A percentile compares a stretch with the other conserved stretches of the same genome.
These are phyloP conservation scores for Cercophora sp. DNA, from an alignment of 495 filamentous ascomycete species.

Conservation along the genomic window DNA sequence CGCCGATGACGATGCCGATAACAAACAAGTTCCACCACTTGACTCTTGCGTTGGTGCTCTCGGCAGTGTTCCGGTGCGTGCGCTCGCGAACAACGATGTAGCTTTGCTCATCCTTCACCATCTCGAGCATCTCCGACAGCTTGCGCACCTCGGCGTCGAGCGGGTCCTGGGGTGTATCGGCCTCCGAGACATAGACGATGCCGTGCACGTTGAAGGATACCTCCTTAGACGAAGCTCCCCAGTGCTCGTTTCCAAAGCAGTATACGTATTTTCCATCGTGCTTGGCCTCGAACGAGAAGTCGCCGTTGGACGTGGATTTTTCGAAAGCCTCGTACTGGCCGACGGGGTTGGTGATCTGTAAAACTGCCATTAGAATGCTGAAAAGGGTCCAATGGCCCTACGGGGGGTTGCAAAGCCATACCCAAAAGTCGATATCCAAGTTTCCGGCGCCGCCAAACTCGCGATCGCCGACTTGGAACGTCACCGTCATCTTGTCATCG, in stretches of 20 bases:
- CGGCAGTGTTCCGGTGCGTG: constrained; percentile 94
- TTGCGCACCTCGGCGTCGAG: constrained; percentile 86
- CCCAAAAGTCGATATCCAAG: constrained; percentile 97
- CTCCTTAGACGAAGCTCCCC: constrained; percentile 87
- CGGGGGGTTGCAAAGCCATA: constrained; percentile 40
- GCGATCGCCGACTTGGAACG: constrained; percentile 95
- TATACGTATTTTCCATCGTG: constrained; percentile 87
- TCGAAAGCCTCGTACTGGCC: constrained; percentile 71
- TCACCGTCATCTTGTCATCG: constrained; percentile 97
- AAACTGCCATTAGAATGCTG: neutral
- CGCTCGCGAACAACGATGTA: constrained; percentile 96
- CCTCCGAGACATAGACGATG: constrained; percentile 93
- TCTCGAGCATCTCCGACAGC: constrained; percentile 78
- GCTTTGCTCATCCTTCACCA: constrained; percentile 95
- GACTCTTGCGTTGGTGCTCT: constrained; percentile 93
- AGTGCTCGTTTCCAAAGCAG: constrained; percentile 99
- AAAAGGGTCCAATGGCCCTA: neutral
- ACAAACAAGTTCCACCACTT: constrained; percentile 99
- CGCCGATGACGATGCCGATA: constrained; percentile 79
- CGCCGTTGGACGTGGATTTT: constrained; percentile 76
- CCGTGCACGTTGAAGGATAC: constrained; percentile 99
- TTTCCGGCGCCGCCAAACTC: constrained; percentile 95
- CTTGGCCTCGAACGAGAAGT: constrained; percentile 84
- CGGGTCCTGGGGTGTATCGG: constrained; percentile 78
- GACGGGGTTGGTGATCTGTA: constrained; percentile 78